A percentile compares a stretch with the other conserved stretches of the same genome.
Evolutionary conservation across 1,284 basidiomycete genomes (phyloP).

Genomic region (Sanghuangporus sanghuang): DNA sequence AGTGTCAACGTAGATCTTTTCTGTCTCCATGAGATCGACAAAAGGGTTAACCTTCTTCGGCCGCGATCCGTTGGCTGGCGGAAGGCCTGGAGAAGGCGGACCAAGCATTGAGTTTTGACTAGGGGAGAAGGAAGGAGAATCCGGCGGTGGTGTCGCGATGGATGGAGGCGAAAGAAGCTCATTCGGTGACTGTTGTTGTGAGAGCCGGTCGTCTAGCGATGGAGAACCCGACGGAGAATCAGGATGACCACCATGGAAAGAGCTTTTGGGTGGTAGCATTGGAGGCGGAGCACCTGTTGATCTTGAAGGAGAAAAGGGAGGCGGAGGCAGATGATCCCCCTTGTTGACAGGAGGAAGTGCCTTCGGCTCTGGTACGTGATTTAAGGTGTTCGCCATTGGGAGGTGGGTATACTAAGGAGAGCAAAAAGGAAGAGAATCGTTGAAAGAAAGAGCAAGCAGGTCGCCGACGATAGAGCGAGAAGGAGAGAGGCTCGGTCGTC

Average conservation of each 20-base stretch:
- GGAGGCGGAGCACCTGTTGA: slow-evolving; percentile 22
- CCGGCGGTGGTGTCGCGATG: neutral
- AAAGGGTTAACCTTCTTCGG: slow-evolving; percentile 76
- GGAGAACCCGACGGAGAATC: neutral
- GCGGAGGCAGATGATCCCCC: slow-evolving; percentile 33
- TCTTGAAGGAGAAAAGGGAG: slow-evolving; percentile 27
- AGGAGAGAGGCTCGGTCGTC: neutral
- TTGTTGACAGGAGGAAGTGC: slow-evolving; percentile 28
- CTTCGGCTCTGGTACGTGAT: slow-evolving; percentile 19
- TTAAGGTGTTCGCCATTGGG: neutral
- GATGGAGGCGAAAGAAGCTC: neutral
- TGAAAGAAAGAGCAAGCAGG: neutral
- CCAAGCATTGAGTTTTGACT: neutral
- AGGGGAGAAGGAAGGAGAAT: slow-evolving; percentile 9
- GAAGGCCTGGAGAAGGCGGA: slow-evolving; percentile 28
- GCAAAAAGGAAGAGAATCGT: neutral
- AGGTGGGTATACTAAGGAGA: neutral
- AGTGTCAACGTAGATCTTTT: slow-evolving; percentile 90
- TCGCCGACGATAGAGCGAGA: neutral
- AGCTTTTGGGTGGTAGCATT: slow-evolving; percentile 33
- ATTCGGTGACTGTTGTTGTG: slow-evolving; percentile 1
- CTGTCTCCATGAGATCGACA: slow-evolving; percentile 90
- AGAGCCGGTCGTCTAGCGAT: slow-evolving; percentile 9
- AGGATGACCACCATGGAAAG: slow-evolving; percentile 18
- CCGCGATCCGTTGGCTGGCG: slow-evolving; percentile 32